Percentiles rank a stretch among this genome's conserved stretches.
Conservation (phyloP, 1,139 yeast species). For the Scheffersomyces illinoinensis region DNA sequence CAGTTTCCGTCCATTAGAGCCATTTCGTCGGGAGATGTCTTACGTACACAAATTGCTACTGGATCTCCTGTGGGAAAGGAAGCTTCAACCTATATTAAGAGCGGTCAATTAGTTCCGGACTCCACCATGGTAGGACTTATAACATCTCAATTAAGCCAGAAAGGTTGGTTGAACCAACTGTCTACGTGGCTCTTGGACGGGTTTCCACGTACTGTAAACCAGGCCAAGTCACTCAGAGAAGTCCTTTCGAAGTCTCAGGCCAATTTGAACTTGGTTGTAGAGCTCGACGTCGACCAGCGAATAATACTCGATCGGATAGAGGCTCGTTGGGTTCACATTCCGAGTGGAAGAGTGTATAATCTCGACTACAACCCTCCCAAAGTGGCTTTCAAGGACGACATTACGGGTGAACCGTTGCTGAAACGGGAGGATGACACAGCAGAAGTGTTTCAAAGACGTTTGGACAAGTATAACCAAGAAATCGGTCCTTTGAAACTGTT, state of each 20-base stretch:
- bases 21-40: slow-evolving; percentile 81
- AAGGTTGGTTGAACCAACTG: slow-evolving; percentile 46
- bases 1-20: slow-evolving; percentile 52
- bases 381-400: slow-evolving; percentile 74
- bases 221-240: slow-evolving; percentile 61
- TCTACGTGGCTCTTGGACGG: slow-evolving; percentile 84
- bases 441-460: slow-evolving; percentile 65
- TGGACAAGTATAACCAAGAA: slow-evolving; percentile 60
- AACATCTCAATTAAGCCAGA: slow-evolving; percentile 43
- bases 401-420: slow-evolving; percentile 82
- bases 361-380: slow-evolving; percentile 88
- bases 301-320: slow-evolving; percentile 80
- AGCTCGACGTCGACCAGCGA: slow-evolving; percentile 77
- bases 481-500: slow-evolving; percentile 66
- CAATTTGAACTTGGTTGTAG: slow-evolving; percentile 71
- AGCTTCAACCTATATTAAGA: slow-evolving; percentile 56
- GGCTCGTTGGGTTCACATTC: slow-evolving; percentile 80
- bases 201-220: slow-evolving; percentile 78
- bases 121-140: slow-evolving; percentile 61
- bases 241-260: slow-evolving; percentile 42
- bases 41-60: slow-evolving; percentile 64
- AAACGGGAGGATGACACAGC: slow-evolving; percentile 81
- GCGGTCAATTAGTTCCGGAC: slow-evolving; percentile 78
- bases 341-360: slow-evolving; percentile 86
- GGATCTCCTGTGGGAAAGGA: slow-evolving; percentile 57